These are phyloP conservation scores for Oldenlandia corymbosa DNA, from an alignment of 257 asterid species.

Conservation along the genomic window DNA sequence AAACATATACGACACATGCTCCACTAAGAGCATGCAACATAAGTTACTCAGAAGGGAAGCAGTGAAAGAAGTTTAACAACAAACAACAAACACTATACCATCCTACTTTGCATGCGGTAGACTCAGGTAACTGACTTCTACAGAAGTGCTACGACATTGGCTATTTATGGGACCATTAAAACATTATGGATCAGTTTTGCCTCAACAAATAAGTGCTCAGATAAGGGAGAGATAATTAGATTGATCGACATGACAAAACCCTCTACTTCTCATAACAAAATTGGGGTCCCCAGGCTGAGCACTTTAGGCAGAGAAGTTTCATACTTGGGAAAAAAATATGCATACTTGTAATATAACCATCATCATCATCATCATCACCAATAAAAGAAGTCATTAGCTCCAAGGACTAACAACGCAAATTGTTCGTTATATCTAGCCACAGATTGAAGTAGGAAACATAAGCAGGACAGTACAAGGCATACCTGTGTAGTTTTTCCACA, in stretches of 20 bases:
- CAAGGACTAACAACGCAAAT: background rate
- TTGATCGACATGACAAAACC: too few species aligned
- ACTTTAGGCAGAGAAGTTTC: too few species aligned
- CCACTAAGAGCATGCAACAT: background rate
- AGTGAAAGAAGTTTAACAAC: background rate
- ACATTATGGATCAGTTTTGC: too few species aligned
- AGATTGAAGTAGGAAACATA: slow-evolving; percentile 6
- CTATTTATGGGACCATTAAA: too few species aligned
- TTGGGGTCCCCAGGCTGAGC: too few species aligned
- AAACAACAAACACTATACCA: background rate
- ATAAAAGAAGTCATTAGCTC: background rate
- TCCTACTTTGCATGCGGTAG: background rate
- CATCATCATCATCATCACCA: too few species aligned
- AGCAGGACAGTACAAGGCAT: slow-evolving; percentile 12
- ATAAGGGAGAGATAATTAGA: too few species aligned
- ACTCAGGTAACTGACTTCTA: background rate
- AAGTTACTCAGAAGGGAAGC: background rate
- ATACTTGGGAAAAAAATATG: background rate
- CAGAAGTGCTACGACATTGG: background rate
- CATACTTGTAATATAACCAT: too few species aligned
- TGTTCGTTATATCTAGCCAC: background rate
- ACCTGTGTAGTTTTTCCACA: slow-evolving; percentile 98
- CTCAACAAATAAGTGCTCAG: too few species aligned
- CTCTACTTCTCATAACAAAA: too few species aligned
- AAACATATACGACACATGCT: background rate